Evolutionary conservation across 2,329 filamentous ascomycete genomes (phyloP).

Genomic region (Metarhizium humberi): DNA sequence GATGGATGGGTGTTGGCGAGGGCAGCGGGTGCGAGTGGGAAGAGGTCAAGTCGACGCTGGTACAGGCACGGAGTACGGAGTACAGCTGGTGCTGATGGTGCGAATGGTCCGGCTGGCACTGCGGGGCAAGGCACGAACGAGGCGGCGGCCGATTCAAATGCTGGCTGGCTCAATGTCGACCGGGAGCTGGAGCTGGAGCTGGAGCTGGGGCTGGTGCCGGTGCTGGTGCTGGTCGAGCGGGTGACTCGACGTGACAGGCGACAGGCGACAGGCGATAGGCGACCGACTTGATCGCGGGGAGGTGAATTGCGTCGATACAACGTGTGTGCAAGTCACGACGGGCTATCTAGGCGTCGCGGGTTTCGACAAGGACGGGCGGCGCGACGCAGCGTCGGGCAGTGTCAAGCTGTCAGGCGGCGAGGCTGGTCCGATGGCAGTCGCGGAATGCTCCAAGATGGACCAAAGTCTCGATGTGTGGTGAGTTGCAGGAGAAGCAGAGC

Average conservation of each 20-base stretch:
- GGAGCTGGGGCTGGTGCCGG: not conserved
- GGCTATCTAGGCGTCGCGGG: too few species aligned
- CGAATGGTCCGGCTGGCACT: not conserved
- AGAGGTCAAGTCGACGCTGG: not conserved
- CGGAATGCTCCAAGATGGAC: too few species aligned
- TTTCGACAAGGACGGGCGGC: too few species aligned
- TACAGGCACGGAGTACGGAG: not conserved
- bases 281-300: not conserved
- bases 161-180: not conserved
- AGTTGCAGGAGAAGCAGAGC: not conserved
- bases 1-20: not conserved
- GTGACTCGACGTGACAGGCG: constrained; percentile 3
- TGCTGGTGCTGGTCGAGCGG: not conserved
- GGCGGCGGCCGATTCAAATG: not conserved
- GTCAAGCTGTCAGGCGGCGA: not conserved
- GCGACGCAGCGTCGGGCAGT: not conserved
- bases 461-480: too few species aligned
- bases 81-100: not conserved
- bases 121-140: constrained; percentile 2
- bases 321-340: not conserved
- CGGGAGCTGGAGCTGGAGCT: constrained; percentile 1
- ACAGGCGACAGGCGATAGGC: constrained; percentile 8
- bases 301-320: not conserved
- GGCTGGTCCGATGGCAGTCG: not conserved
- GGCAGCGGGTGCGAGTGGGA: not conserved